Evolutionary conservation across 73 alveolate genomes (phyloP), one percentile per base, ranked within the genome.

Genomic region (Effrenium voratum): DNA sequence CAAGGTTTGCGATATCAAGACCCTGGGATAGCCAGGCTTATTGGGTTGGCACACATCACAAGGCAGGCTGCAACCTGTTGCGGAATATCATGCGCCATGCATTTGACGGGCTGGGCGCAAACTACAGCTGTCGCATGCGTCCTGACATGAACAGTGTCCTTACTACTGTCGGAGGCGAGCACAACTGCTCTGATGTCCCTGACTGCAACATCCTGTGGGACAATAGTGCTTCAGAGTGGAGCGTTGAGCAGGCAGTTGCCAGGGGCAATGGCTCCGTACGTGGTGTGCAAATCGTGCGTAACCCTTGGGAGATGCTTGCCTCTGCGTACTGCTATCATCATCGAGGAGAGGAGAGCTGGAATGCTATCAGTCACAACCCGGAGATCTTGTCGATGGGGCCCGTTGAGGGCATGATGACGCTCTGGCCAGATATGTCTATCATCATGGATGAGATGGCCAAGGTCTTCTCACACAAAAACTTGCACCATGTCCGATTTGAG

Each of bases 301-400:
- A 70, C 28, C 81, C 81, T 30, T 34, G 36, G 81, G 46, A 34
- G 34, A 70, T 70, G 81, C 81, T 70, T 70, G 81, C 81, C 47
- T 70, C 81, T 28, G 32, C 81, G 22, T 70, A 70, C 81, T 70
- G 81, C 22, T 63, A 70, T 26, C 81, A 70, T 70, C 81, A 70
- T 26, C 81, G 81, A 16, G 81, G 81, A 6, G 46, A 32, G 46
- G 81, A 70, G 46, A 8, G 36, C 10, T 43, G 81, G n/a, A 70
- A 70, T 32, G 47, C 81, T 8, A 70, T 70, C 46, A 46, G 47
- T 5, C 45, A 43, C 81, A 34, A 46, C 47, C 81, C 81, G 24
- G 47, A 70, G 2, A 70, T 70, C 81, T 34, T 70, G 81, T 5
- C 46, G 47, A 70, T 70, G 81, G 81, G 81, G 46, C 81, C 81